phyloP scores from a whole-genome alignment of 2,329 filamentous ascomycete genomes.

The Aureobasidium zeae region DNA sequence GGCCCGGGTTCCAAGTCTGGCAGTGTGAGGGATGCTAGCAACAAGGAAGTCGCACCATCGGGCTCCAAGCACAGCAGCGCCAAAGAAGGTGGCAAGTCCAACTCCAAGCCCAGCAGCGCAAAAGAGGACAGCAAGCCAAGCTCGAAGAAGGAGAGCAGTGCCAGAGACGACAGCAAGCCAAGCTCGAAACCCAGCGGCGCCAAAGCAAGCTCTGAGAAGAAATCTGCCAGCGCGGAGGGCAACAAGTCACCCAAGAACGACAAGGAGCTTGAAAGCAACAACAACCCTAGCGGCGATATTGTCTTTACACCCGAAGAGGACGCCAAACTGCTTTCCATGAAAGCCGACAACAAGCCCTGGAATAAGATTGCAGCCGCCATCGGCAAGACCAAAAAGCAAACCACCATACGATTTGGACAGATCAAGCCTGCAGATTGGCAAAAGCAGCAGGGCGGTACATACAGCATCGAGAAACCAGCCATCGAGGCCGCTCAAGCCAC shows the following conservation, averaged over 20 bases:
- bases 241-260: neutral
- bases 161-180: constrained; percentile 4
- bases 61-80: neutral
- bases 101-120: neutral
- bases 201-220: neutral
- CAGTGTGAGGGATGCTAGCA: neutral
- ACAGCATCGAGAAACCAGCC: constrained; percentile 7
- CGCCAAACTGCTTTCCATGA: constrained; percentile 31
- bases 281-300: no score
- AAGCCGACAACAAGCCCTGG: constrained; percentile 27
- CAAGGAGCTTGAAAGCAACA: neutral
- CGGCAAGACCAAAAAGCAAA: constrained; percentile 11
- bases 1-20: neutral
- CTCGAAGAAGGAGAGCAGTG: neutral
- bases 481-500: no score
- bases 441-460: neutral
- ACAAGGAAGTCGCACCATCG: neutral
- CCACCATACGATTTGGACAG: constrained; percentile 28
- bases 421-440: constrained; percentile 26
- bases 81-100: neutral
- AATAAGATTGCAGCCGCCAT: constrained; percentile 26
- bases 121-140: constrained; percentile 1
- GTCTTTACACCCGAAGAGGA: constrained; percentile 34
- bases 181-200: neutral
- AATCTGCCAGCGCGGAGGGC: constrained; percentile 2